Percentiles rank a stretch among this genome's conserved stretches.
These are phyloP conservation scores for Flaveria sonorensis DNA, from an alignment of 129 eudicot species.

Conservation along the genomic window DNA sequence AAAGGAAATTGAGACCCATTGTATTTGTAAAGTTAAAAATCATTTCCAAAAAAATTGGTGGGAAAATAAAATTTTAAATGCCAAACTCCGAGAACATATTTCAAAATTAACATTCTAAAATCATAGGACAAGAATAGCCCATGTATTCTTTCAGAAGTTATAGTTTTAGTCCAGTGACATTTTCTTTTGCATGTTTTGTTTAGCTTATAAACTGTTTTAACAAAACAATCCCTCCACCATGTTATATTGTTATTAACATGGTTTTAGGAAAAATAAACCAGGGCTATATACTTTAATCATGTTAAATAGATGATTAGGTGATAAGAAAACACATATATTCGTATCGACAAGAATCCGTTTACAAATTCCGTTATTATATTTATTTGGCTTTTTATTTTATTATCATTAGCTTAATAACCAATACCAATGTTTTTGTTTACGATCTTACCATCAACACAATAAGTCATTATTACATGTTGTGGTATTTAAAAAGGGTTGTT, in stretches of 20 bases:
- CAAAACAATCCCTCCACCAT: conserved; percentile 3
- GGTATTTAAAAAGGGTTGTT: no score
- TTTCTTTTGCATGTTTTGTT: conserved; percentile 4
- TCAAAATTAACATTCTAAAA: neutral
- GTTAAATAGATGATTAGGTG: no score
- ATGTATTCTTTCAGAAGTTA: neutral
- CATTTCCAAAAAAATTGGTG: neutral
- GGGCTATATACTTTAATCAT: no score
- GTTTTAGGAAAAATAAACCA: no score
- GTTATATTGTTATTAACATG: no score
- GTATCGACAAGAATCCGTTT: neutral
- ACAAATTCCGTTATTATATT: neutral
- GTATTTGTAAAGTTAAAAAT: conserved; percentile 11
- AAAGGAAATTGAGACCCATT: conserved; percentile 5
- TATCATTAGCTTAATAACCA: neutral
- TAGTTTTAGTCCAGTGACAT: neutral
- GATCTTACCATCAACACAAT: neutral
- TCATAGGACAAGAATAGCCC: conserved; percentile 18
- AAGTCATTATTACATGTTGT: neutral
- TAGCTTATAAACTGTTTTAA: neutral
- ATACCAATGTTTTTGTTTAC: neutral
- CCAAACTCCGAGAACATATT: neutral
- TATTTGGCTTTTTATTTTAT: neutral
- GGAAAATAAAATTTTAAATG: conserved; percentile 15
- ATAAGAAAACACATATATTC: neutral